phyloP scores from a whole-genome alignment of 768 basidiomycete species.

The Trametes cinnabarina region DNA sequence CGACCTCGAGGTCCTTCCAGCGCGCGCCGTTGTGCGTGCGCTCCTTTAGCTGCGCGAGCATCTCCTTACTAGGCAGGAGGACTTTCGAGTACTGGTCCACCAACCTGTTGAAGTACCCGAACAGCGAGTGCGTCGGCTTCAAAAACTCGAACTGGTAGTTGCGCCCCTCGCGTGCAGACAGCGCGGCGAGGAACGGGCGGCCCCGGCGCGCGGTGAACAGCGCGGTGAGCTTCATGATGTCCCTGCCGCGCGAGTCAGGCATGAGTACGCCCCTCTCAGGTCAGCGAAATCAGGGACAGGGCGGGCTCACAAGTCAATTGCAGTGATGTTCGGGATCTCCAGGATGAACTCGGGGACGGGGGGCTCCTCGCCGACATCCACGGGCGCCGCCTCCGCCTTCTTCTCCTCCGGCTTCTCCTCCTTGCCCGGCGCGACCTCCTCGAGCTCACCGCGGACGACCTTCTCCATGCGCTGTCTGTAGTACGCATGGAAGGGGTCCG shows the following conservation, averaged over 20 bases:
- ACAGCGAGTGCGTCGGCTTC: slow-evolving; percentile 92
- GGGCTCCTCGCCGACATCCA: slow-evolving; percentile 73
- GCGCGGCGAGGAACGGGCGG: slow-evolving; percentile 75
- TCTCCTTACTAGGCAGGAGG: slow-evolving; percentile 77
- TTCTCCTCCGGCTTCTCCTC: slow-evolving; percentile 24
- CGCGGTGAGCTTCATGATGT: slow-evolving; percentile 95
- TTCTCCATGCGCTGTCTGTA: slow-evolving; percentile 91
- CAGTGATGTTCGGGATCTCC: slow-evolving; percentile 82
- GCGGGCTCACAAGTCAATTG: slow-evolving; percentile 80
- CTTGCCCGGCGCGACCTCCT: slow-evolving; percentile 56
- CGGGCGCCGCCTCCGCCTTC: slow-evolving; percentile 40
- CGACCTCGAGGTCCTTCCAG: slow-evolving; percentile 77
- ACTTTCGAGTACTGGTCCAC: slow-evolving; percentile 95
- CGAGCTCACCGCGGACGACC: slow-evolving; percentile 69
- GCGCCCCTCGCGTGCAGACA: slow-evolving; percentile 85
- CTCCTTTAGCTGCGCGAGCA: slow-evolving; percentile 65
- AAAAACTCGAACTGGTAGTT: slow-evolving; percentile 99
- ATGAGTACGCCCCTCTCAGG: background rate
- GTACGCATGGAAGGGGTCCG: slow-evolving; percentile 98
- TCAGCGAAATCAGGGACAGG: background rate
- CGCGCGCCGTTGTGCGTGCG: slow-evolving; percentile 62
- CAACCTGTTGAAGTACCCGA: slow-evolving; percentile 94
- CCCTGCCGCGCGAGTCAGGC: slow-evolving; percentile 45
- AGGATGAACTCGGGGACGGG: slow-evolving; percentile 79
- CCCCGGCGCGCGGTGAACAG: slow-evolving; percentile 93